Evolutionary conservation across 1,284 basidiomycete genomes (phyloP).

Genomic region (Spongiforma sp.): DNA sequence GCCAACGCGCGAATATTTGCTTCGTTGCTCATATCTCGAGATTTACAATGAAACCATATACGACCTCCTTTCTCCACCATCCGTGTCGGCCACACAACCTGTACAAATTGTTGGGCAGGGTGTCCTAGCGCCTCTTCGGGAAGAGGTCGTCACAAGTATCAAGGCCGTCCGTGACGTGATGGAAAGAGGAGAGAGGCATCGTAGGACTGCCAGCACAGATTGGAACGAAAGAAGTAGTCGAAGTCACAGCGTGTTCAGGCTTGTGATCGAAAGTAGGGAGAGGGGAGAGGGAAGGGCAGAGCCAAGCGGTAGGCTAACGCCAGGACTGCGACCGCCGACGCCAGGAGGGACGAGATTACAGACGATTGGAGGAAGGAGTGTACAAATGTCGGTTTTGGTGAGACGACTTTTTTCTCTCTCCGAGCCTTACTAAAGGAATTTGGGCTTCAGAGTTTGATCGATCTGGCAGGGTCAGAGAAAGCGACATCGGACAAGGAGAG

Average conservation of each 20-base stretch:
- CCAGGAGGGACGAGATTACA: slow-evolving; percentile 70
- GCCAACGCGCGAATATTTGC: slow-evolving; percentile 86
- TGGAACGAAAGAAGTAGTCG: slow-evolving; percentile 96
- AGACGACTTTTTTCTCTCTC: slow-evolving; percentile 22
- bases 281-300: slow-evolving; percentile 52
- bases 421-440: slow-evolving; percentile 22
- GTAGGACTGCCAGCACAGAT: slow-evolving; percentile 93
- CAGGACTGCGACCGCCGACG: slow-evolving; percentile 64
- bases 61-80: slow-evolving; percentile 81
- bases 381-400: slow-evolving; percentile 83
- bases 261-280: slow-evolving; percentile 85
- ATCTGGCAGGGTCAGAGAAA: slow-evolving; percentile 97
- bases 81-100: slow-evolving; percentile 62
- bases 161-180: slow-evolving; percentile 88
- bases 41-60: slow-evolving; percentile 97
- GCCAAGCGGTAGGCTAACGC: slow-evolving; percentile 57
- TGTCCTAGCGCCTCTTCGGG: slow-evolving; percentile 75
- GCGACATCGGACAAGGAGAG: slow-evolving; percentile 94
- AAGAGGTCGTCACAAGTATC: slow-evolving; percentile 92
- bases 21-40: slow-evolving; percentile 94
- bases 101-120: slow-evolving; percentile 75
- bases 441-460: slow-evolving; percentile 74
- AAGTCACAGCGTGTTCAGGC: slow-evolving; percentile 91
- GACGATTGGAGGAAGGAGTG: slow-evolving; percentile 72
- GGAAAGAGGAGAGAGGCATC: slow-evolving; percentile 83